Evolutionary conservation across 306 rosid genomes (phyloP).

Genomic region (Cicer cuneatum): DNA sequence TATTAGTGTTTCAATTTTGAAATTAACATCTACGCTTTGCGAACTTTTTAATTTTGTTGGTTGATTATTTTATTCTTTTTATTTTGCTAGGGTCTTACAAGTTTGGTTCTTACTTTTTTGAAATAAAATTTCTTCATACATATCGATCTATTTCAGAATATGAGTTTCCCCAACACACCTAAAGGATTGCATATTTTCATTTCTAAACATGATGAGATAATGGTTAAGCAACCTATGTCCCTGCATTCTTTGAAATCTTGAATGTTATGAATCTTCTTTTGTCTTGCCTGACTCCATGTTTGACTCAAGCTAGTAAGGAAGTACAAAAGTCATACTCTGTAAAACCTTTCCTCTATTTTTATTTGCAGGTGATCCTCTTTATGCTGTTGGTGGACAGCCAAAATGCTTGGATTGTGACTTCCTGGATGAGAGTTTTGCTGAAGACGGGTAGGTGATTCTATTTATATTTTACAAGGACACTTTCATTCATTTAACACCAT

Average conservation of each 20-base stretch:
- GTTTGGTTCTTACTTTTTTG: background rate
- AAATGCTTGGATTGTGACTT: slow-evolving; percentile 58
- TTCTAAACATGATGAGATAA: background rate
- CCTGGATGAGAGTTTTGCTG: slow-evolving; percentile 62
- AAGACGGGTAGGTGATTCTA: slow-evolving; percentile 71
- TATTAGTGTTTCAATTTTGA: slow-evolving; percentile 16
- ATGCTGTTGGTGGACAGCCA: slow-evolving; percentile 79
- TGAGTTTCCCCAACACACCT: no score
- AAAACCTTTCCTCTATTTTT: background rate
- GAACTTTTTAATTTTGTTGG: background rate
- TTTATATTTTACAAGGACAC: slow-evolving; percentile 4
- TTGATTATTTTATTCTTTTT: slow-evolving; percentile 17
- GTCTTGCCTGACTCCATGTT: slow-evolving; percentile 10
- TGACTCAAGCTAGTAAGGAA: slow-evolving; percentile 2
- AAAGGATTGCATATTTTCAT: background rate
- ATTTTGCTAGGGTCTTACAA: background rate
- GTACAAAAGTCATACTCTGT: background rate
- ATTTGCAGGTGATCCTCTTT: slow-evolving; percentile 86
- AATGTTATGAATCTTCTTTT: background rate
- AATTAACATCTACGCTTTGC: background rate
- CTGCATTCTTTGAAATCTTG: background rate
- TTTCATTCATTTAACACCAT: slow-evolving; percentile 22
- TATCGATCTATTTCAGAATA: background rate
- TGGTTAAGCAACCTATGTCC: background rate
- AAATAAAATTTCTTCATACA: background rate